These are phyloP conservation scores for Talaromyces sp. DNA, from an alignment of 2,329 filamentous ascomycete species.

Conservation along the genomic window DNA sequence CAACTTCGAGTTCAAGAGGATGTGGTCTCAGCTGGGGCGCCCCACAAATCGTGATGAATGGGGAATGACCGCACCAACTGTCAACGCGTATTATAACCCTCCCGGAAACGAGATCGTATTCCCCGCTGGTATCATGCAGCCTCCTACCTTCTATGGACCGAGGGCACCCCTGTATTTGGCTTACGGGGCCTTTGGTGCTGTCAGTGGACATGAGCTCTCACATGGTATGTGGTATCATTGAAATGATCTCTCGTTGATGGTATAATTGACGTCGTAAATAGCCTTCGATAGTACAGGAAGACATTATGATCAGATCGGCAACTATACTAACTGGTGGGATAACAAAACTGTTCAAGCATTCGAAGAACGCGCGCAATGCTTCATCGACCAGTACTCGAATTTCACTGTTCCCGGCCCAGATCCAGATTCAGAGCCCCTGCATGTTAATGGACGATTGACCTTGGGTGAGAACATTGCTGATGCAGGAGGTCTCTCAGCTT, in stretches of 20 bases:
- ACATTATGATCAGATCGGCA: slow-evolving; percentile 62
- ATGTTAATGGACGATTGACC: slow-evolving; percentile 62
- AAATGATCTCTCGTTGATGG: not conserved
- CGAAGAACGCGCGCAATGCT: slow-evolving; percentile 59
- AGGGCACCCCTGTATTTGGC: slow-evolving; percentile 61
- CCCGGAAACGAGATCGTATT: slow-evolving; percentile 67
- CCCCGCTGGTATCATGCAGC: slow-evolving; percentile 67
- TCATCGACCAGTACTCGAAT: slow-evolving; percentile 63
- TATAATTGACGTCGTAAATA: slow-evolving; percentile 14
- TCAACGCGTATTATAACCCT: slow-evolving; percentile 66
- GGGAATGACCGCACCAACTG: slow-evolving; percentile 58
- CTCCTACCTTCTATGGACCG: slow-evolving; percentile 60
- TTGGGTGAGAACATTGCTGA: slow-evolving; percentile 70
- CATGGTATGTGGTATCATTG: slow-evolving; percentile 43
- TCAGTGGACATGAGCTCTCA: slow-evolving; percentile 66
- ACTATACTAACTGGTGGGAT: slow-evolving; percentile 66
- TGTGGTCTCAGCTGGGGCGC: slow-evolving; percentile 59
- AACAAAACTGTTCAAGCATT: slow-evolving; percentile 58
- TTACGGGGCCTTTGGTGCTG: slow-evolving; percentile 66
- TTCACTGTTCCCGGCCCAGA: slow-evolving; percentile 55
- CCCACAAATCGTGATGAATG: slow-evolving; percentile 60
- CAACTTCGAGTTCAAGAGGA: slow-evolving; percentile 46
- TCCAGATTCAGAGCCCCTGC: slow-evolving; percentile 52
- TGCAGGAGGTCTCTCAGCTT: slow-evolving; percentile 61
- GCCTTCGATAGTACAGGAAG: slow-evolving; percentile 66